phyloP scores from a whole-genome alignment of 2,329 filamentous ascomycete genomes.

The Xylaria sp. region DNA sequence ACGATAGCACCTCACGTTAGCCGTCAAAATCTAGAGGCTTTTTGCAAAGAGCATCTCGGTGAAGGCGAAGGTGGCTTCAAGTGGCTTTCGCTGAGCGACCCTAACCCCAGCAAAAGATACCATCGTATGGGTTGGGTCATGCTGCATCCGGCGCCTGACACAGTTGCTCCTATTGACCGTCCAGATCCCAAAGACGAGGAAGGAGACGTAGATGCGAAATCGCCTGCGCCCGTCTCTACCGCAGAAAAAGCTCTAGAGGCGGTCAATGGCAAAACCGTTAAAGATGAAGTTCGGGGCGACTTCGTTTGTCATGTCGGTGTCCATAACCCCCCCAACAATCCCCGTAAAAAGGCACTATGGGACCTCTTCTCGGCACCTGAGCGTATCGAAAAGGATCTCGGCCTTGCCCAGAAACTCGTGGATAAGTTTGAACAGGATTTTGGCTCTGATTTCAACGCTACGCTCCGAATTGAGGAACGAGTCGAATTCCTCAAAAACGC shows the following conservation, averaged over 20 bases:
- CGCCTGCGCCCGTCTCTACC: conserved; percentile 63
- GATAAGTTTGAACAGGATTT: conserved; percentile 87
- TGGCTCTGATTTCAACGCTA: conserved; percentile 79
- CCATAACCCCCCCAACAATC: conserved; percentile 86
- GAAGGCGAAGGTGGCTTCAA: conserved; percentile 93
- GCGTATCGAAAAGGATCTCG: conserved; percentile 88
- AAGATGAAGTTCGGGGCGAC: conserved; percentile 91
- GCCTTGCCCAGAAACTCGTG: conserved; percentile 83
- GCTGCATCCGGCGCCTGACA: conserved; percentile 82
- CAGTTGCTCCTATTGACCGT: conserved; percentile 72
- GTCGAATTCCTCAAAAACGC: conserved; percentile 83
- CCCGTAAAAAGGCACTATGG: conserved; percentile 95
- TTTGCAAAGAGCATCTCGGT: conserved; percentile 93
- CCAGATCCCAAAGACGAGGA: conserved; percentile 79
- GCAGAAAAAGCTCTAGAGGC: conserved; percentile 90
- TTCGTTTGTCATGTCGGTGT: conserved; percentile 98
- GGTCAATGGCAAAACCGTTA: conserved; percentile 97
- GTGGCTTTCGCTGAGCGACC: conserved; percentile 95
- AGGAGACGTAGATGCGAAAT: conserved; percentile 65
- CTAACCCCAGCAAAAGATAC: conserved; percentile 95
- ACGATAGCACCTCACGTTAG: conserved; percentile 97
- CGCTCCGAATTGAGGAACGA: conserved; percentile 83
- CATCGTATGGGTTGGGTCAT: conserved; percentile 99
- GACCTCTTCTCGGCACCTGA: conserved; percentile 96
- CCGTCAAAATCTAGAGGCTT: conserved; percentile 89